Base-by-base conservation (phyloP, 306 rosid species). In the Cicer yamashitae region DNA sequence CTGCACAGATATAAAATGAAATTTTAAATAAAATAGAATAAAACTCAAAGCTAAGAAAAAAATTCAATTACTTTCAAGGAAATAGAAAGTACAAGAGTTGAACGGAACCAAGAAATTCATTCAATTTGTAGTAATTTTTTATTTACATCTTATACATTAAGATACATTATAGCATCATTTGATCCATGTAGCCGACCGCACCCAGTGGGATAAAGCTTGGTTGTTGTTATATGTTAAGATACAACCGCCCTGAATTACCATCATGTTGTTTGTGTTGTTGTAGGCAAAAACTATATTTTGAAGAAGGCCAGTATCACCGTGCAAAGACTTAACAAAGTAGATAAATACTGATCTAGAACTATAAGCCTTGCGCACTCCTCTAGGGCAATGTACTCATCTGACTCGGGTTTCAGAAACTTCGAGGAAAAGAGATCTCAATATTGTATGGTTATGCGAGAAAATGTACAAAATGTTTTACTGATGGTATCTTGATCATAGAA, bases 121-220 rank as follows among this genome's bases (percentile, higher is more conserved):
- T 30, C 10, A 14, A 43, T 59, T 41, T 11, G 15, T 20, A 10
- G 17, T 7, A 56, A 74, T 57, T 73, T 57, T 57, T 14, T 58
- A 10, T 51, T 34, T 81, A 45, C 37, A 11, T 6, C 17, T 51
- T 51, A 81, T 80, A 30, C 58, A 46, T 72, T 43, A 60, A 59
- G 40, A 67, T 68, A 59, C 50, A 59, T 20, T 20, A 20, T 20
- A 20, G 22, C 22, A 20, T 20, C 0, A 1, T 20, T 20, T 20
- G 0, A 20, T 20, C 22, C 22, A 20, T 20, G 22, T 20, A 20
- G 22, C 22, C 22, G 22, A 20, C 22, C 22, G 1, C 22, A 1
- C 22, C 22, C 22, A 20, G 22, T 1, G 22, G 22, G 22, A 20
- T 20, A 20, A 1, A 20, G 22, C 22, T 20, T 20, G 22, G 22